Evolutionary conservation across 768 basidiomycete genomes (phyloP).

Genomic region (Lanmaoa pseudosensibilis): DNA sequence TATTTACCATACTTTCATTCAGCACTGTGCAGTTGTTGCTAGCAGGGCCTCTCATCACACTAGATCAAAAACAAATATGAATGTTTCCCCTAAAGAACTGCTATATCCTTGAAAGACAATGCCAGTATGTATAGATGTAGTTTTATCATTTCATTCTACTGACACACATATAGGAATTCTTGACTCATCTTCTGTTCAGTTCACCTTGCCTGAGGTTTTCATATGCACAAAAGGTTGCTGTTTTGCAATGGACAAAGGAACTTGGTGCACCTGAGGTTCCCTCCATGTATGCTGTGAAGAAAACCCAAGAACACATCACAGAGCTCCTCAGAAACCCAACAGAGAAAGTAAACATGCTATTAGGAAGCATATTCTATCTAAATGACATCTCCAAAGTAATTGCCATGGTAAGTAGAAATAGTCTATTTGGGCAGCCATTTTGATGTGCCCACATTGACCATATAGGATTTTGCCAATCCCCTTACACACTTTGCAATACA

Average conservation of each 20-base stretch:
- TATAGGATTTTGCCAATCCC: slow-evolving; percentile 26
- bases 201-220: slow-evolving; percentile 33
- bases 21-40: not conserved
- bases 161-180: slow-evolving; percentile 27
- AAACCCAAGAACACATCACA: slow-evolving; percentile 17
- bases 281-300: slow-evolving; percentile 21
- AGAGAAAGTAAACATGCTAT: slow-evolving; percentile 14
- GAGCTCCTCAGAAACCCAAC: slow-evolving; percentile 24
- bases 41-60: not conserved
- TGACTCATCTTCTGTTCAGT: slow-evolving; percentile 33
- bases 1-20: too few species aligned
- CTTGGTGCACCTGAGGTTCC: slow-evolving; percentile 32
- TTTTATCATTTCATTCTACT: not conserved
- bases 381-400: slow-evolving; percentile 18
- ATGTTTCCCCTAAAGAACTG: not conserved
- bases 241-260: slow-evolving; percentile 31
- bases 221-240: slow-evolving; percentile 25
- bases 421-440: too few species aligned
- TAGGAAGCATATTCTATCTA: slow-evolving; percentile 31
- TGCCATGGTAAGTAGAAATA: slow-evolving; percentile 12
- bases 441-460: too few species aligned
- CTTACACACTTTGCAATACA: slow-evolving; percentile 22
- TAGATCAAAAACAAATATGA: not conserved
- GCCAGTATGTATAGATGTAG: not conserved
- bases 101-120: slow-evolving; percentile 11